Evolutionary conservation across 2,329 filamentous ascomycete genomes (phyloP).

Genomic region (Pseudogymnoascus sp.): DNA sequence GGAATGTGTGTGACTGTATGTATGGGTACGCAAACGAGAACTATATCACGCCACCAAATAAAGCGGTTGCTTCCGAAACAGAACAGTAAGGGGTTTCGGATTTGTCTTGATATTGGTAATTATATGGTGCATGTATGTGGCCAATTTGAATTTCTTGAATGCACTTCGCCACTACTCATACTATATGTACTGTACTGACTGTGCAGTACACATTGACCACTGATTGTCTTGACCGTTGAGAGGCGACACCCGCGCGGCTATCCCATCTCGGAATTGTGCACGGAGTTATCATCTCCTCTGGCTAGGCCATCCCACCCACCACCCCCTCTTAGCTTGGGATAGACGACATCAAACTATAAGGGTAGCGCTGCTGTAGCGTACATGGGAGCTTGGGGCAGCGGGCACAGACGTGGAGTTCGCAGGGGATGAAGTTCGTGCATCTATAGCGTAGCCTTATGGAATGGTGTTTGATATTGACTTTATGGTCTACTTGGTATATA

Average conservation of each 20-base stretch:
- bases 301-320: not conserved
- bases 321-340: not conserved
- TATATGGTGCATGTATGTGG: not conserved
- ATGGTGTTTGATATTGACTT: constrained; percentile 1
- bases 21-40: not conserved
- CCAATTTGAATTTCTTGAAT: not conserved
- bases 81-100: not conserved
- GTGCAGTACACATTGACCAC: not conserved
- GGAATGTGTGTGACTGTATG: not conserved
- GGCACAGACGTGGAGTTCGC: constrained; percentile 8
- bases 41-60: not conserved
- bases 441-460: constrained; percentile 2
- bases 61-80: not conserved
- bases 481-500: not conserved
- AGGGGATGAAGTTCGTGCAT: not conserved
- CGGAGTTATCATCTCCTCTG: not conserved
- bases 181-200: not conserved
- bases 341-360: not conserved
- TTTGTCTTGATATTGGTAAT: constrained; percentile 2
- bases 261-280: not conserved
- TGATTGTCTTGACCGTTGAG: not conserved
- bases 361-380: not conserved
- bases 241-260: constrained; percentile 5
- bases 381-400: not conserved
- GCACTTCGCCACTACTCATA: not conserved